phyloP scores from a whole-genome alignment of 257 asterid species.

The Primulina eburnea region DNA sequence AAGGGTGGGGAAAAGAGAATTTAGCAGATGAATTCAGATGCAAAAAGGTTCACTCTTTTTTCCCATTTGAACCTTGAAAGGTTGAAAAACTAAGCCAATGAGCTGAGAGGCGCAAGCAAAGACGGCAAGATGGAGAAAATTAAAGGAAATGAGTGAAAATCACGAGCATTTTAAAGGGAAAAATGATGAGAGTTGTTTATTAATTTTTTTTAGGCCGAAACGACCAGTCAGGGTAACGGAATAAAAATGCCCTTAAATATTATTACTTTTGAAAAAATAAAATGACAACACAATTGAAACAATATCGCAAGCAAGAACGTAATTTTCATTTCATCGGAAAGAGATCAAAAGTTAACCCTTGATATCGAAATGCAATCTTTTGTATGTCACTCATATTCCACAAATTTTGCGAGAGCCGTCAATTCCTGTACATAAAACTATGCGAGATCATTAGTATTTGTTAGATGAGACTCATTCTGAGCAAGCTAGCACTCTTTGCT shows the following conservation, averaged over 20 bases:
- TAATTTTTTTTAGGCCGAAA: not conserved
- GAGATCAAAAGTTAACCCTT: no score
- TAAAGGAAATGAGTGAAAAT: slow-evolving; percentile 17
- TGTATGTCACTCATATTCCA: not conserved
- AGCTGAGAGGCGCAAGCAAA: slow-evolving; percentile 35
- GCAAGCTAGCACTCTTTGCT: slow-evolving; percentile 23
- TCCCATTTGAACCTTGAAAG: slow-evolving; percentile 18
- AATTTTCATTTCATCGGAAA: no score
- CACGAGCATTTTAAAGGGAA: slow-evolving; percentile 26
- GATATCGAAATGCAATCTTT: slow-evolving; percentile 16
- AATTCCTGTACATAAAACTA: not conserved
- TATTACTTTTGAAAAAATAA: not conserved
- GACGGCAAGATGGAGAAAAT: slow-evolving; percentile 26
- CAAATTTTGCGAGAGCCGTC: not conserved
- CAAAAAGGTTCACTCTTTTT: slow-evolving; percentile 27
- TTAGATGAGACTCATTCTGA: slow-evolving; percentile 23
- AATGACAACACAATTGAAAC: not conserved
- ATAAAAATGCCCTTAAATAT: slow-evolving; percentile 9
- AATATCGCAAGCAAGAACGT: not conserved
- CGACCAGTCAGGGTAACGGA: slow-evolving; percentile 15
- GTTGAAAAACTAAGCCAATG: slow-evolving; percentile 32
- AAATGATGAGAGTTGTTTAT: slow-evolving; percentile 30
- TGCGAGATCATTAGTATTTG: not conserved
- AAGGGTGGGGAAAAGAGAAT: slow-evolving; percentile 23
- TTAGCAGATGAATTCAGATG: slow-evolving; percentile 36